phyloP scores from a whole-genome alignment of 163 green algal genomes.

The Chloromonas sp. region DNA sequence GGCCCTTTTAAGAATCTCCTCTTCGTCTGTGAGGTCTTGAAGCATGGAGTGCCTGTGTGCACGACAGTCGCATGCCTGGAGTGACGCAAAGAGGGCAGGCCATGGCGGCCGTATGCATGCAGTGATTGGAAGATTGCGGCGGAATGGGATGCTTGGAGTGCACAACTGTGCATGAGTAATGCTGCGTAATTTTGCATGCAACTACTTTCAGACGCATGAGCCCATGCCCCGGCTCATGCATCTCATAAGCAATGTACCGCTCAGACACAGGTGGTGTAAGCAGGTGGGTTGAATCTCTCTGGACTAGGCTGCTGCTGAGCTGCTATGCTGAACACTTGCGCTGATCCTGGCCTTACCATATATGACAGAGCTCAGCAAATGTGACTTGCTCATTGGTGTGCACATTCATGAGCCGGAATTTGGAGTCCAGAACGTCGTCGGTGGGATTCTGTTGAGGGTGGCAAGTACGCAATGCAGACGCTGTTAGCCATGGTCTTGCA shows the following conservation, averaged over 20 bases:
- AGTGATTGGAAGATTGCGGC: background rate
- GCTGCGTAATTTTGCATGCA: too few species aligned
- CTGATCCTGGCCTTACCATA: constrained; percentile 30
- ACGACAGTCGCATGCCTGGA: constrained; percentile 1
- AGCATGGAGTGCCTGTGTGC: constrained; percentile 39
- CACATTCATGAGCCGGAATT: constrained; percentile 38
- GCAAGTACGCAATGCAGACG: background rate
- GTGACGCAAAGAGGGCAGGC: background rate
- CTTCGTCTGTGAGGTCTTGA: constrained; percentile 45
- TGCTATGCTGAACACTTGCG: too few species aligned
- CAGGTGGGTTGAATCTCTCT: too few species aligned
- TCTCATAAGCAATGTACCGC: too few species aligned
- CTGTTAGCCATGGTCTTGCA: background rate
- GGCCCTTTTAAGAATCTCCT: constrained; percentile 44
- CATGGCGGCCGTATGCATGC: background rate
- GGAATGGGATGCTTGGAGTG: background rate
- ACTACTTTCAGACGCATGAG: too few species aligned
- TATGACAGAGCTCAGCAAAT: constrained; percentile 46
- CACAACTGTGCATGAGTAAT: background rate
- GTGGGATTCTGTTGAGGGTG: constrained; percentile 46
- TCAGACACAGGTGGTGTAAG: too few species aligned
- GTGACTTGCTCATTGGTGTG: constrained; percentile 24
- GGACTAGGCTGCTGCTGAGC: too few species aligned
- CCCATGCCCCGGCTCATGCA: too few species aligned
- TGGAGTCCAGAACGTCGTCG: constrained; percentile 50